Evolutionary conservation across 805 yeast species (phyloP), one percentile per base, ranked within the genome.

Genomic region (Deakozyma indianensis): DNA sequence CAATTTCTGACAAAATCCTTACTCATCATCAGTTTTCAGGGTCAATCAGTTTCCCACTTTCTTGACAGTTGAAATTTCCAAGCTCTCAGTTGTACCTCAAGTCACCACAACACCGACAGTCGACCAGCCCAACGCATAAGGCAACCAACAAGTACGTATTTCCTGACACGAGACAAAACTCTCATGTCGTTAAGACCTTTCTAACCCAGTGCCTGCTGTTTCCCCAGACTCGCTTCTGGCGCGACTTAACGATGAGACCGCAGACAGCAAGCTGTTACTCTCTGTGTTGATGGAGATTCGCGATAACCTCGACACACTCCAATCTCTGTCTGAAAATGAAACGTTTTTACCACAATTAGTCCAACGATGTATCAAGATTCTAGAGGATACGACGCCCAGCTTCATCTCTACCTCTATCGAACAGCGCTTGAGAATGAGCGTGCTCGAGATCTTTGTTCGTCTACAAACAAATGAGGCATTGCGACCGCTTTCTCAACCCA

Each of bases 391-490:
- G 9, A 14, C 11, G 16, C 38, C 38, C 38, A 9, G 18, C 18
- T 32, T 32, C 16, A n/a, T 20, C 11, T 40, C 42, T 4, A 14
- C 42, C n/a, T 40, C 27, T 24, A 7, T 5, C 18, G 42, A 22
- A 15, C 27, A 23, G 42, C 27, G 24, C 7, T 24, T 40, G 5
- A 7, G 42, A 40, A 20, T 40, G 24, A 23, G 27, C 16, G 22
- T 22, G 9, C n/a, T 32, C 54, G 54, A 52, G 23, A 38, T 43
- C 44, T 45, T 45, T 16, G 38, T 32, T 5, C 9, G 38, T 14
- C 71, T 87, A 40, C 86, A 84, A 46, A 77, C 83, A 69, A 87
- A 83, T 57, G 96, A 87, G 28, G 72, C 80, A 1, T 77, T 86
- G 56, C 81, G 80, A 56, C 83, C 83, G 0, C 78, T 78, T 59